These are phyloP conservation scores for Bretziella fagacearum DNA, from an alignment of 2,329 filamentous ascomycete species.

Conservation along the genomic window DNA sequence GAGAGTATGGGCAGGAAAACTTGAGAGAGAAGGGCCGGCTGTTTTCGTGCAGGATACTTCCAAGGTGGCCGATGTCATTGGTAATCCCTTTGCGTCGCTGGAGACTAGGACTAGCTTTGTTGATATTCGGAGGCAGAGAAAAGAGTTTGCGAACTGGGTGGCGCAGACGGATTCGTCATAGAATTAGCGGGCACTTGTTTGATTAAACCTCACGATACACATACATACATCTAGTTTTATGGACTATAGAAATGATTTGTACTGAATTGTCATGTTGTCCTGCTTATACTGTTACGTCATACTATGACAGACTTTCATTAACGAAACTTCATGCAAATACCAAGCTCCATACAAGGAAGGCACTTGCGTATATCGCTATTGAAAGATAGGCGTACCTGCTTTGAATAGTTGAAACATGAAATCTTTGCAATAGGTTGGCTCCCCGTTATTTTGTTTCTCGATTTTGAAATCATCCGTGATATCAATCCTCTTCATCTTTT, in stretches of 20 bases:
- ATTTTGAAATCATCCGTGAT: too few relatives aligned
- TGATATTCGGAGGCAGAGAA: slow-evolving; percentile 68
- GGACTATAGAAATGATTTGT: too few relatives aligned
- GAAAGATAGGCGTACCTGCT: too few relatives aligned
- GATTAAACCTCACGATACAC: neutral
- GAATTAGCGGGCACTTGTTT: too few relatives aligned
- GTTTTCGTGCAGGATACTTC: slow-evolving; percentile 46
- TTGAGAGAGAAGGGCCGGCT: slow-evolving; percentile 51
- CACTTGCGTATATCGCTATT: too few relatives aligned
- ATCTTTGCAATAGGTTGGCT: neutral
- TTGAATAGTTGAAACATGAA: neutral
- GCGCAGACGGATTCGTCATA: slow-evolving; percentile 20
- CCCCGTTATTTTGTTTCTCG: too few relatives aligned
- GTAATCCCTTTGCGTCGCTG: slow-evolving; percentile 63
- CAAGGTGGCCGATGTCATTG: slow-evolving; percentile 51
- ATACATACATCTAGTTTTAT: too few relatives aligned
- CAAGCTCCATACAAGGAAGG: too few relatives aligned
- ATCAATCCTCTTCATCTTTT: too few relatives aligned
- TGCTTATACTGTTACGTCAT: too few relatives aligned
- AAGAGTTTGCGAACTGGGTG: slow-evolving; percentile 64
- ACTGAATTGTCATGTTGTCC: too few relatives aligned
- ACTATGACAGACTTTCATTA: neutral
- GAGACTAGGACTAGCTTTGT: slow-evolving; percentile 73
- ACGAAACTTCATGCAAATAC: neutral
- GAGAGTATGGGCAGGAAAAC: slow-evolving; percentile 65